Conservation (phyloP, 2,329 filamentous ascomycete species). For the Phyllosticta citribraziliensis region DNA sequence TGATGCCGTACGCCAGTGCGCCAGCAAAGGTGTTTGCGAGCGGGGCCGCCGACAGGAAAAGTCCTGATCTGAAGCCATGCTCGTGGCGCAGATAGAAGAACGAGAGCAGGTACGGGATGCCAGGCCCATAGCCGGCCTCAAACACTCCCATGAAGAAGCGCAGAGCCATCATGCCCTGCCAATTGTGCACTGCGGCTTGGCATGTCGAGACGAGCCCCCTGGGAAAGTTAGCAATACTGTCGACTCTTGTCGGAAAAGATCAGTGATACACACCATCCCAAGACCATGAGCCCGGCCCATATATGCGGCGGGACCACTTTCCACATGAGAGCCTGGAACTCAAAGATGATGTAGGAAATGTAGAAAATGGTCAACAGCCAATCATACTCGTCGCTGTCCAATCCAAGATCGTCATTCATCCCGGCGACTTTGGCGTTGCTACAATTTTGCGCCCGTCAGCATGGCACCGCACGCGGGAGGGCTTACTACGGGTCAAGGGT, state of each 20-base stretch:
- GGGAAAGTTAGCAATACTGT: neutral
- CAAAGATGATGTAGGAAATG: slow-evolving; percentile 29
- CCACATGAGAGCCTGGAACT: slow-evolving; percentile 28
- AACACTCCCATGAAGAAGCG: slow-evolving; percentile 28
- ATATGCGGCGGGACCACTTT: slow-evolving; percentile 26
- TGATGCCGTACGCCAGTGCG: slow-evolving; percentile 47
- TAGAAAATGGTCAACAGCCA: slow-evolving; percentile 31
- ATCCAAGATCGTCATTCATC: slow-evolving; percentile 24
- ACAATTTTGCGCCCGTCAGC: neutral
- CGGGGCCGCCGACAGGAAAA: slow-evolving; percentile 47
- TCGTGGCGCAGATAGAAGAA: slow-evolving; percentile 52
- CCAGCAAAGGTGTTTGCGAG: slow-evolving; percentile 74
- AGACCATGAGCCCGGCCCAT: slow-evolving; percentile 26
- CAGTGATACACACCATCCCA: slow-evolving; percentile 19
- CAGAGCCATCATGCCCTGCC: slow-evolving; percentile 25
- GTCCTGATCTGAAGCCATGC: slow-evolving; percentile 45
- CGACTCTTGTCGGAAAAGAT: neutral
- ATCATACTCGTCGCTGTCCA: slow-evolving; percentile 20
- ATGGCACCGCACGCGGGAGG: neutral
- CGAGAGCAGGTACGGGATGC: slow-evolving; percentile 41
- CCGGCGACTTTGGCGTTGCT: slow-evolving; percentile 33
- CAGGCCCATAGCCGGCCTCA: slow-evolving; percentile 36
- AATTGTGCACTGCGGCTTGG: slow-evolving; percentile 22
- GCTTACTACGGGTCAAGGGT: neutral
- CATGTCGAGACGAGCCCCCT: slow-evolving; percentile 22